Conservation (phyloP, 1,284 basidiomycete species). For the Puccinia polysora region DNA sequence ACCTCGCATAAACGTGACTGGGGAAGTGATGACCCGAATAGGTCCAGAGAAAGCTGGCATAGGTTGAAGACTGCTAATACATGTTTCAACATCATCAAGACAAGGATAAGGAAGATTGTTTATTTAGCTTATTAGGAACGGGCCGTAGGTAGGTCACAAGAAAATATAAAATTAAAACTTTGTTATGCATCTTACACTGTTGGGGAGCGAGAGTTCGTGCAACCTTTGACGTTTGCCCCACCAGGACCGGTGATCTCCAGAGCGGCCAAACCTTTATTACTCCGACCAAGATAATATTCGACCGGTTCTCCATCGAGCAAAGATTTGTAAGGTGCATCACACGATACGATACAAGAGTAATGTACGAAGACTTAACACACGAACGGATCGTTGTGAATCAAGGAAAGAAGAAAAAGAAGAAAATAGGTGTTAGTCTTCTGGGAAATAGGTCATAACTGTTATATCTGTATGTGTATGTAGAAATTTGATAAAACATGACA, state of each 20-base stretch:
- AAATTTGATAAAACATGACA: neutral
- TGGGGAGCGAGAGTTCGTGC: conserved; percentile 21
- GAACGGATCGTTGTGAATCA: too few relatives aligned
- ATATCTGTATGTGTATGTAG: neutral
- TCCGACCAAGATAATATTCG: conserved; percentile 37
- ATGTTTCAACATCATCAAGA: too few relatives aligned
- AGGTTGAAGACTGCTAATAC: neutral
- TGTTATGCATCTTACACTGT: conserved; percentile 15
- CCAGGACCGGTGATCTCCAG: conserved; percentile 41
- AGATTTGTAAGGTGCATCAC: conserved; percentile 39
- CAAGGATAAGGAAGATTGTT: too few relatives aligned
- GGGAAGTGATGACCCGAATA: conserved; percentile 2
- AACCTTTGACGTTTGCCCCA: conserved; percentile 30
- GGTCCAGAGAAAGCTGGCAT: conserved; percentile 17
- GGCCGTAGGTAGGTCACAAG: neutral
- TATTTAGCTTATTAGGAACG: too few relatives aligned
- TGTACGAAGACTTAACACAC: conserved; percentile 35
- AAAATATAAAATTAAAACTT: too few relatives aligned
- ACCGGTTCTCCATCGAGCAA: conserved; percentile 40
- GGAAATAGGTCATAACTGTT: too few relatives aligned
- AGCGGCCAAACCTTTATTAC: conserved; percentile 40
- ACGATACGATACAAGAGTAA: conserved; percentile 40
- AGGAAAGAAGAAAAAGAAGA: too few relatives aligned
- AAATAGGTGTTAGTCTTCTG: too few relatives aligned
- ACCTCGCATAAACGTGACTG: neutral